Percentiles rank a stretch among this genome's conserved stretches.
Evolutionary conservation across 2,329 filamentous ascomycete species (phyloP).

Genomic region (Cryoendolithus antarcticus): DNA sequence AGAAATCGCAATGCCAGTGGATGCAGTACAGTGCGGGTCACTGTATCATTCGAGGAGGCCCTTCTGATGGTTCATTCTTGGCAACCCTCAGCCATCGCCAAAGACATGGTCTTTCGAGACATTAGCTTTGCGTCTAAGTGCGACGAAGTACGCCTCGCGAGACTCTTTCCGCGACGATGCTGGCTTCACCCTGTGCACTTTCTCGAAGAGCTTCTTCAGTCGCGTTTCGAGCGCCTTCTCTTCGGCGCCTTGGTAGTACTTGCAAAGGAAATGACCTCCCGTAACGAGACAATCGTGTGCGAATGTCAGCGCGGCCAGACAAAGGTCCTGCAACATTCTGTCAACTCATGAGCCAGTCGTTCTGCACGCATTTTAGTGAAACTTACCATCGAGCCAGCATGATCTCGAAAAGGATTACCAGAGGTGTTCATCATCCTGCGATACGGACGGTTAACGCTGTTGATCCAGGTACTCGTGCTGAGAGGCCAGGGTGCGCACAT

Average conservation of each 20-base stretch:
- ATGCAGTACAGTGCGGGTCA: too few relatives aligned
- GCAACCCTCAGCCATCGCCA: neutral
- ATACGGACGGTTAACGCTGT: slow-evolving; percentile 91
- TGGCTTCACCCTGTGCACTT: slow-evolving; percentile 79
- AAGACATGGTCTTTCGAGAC: slow-evolving; percentile 36
- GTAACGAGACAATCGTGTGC: slow-evolving; percentile 68
- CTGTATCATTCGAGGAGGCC: too few relatives aligned
- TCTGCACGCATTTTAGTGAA: neutral
- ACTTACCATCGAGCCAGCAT: slow-evolving; percentile 85
- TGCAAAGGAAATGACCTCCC: slow-evolving; percentile 89
- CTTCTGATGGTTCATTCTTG: neutral
- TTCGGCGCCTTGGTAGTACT: slow-evolving; percentile 87
- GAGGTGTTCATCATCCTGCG: slow-evolving; percentile 99
- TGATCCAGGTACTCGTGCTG: slow-evolving; percentile 50
- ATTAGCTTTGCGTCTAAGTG: slow-evolving; percentile 52
- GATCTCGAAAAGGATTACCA: slow-evolving; percentile 74
- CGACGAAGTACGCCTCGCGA: slow-evolving; percentile 78
- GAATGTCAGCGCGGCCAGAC: slow-evolving; percentile 72
- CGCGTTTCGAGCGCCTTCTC: slow-evolving; percentile 67
- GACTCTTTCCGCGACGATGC: slow-evolving; percentile 66
- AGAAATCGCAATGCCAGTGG: too few relatives aligned
- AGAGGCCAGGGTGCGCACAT: slow-evolving; percentile 92
- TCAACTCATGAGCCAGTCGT: slow-evolving; percentile 1
- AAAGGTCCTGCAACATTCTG: slow-evolving; percentile 61
- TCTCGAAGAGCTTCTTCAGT: slow-evolving; percentile 64